Evolutionary conservation across 2,329 filamentous ascomycete species (phyloP), one percentile per base, ranked within the genome.

Genomic region (Fusarium sp.): DNA sequence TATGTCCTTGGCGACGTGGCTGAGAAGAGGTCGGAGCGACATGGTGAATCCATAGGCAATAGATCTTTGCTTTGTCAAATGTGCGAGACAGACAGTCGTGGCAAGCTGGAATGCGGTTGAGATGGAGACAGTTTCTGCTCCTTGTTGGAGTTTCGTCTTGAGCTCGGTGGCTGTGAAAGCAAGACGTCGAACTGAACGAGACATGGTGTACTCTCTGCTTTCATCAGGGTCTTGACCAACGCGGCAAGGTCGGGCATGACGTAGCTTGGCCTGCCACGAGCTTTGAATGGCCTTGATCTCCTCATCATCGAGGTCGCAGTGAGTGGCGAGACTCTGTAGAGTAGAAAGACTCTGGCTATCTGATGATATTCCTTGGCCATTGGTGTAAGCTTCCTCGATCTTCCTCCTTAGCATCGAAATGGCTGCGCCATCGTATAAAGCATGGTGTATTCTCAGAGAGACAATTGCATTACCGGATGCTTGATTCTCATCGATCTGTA

Each of bases 21-120:
- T 40, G 0, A 68, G 31, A 0, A 68, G 10, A 4, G 65, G 64
- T 0, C 64, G 48, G 8, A 68, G 58, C 1, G 65, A 68, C 49
- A 68, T 60, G 11, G 65, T 44, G 6, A 68, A 68, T 1, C 65
- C 65, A 24, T 68, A 65, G 3, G 36, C 24, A 11, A 68, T 5
- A 1, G 20, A 46, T 53, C 6, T n/a, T 5, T 11, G 42, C 15
- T 22, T 40, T n/a, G 64, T 65, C 3, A 68, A 22, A 1, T 65
- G 44, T 3, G 44, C 52, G 3, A 68, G 20, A n/a, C 64, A 68
- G 2, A 68, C 18, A 2, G 43, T 18, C 2, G 55, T 50, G 3
- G 65, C 64, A 3, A 68, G 7, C 7, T 68, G 65, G 39, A 68
- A 68, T 1, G 60, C 65, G 0, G 31, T 11, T 13, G 20, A 0